Base-by-base conservation (phyloP, 192 early-diverging fungal genomes). In the Podochytrium sp. region DNA sequence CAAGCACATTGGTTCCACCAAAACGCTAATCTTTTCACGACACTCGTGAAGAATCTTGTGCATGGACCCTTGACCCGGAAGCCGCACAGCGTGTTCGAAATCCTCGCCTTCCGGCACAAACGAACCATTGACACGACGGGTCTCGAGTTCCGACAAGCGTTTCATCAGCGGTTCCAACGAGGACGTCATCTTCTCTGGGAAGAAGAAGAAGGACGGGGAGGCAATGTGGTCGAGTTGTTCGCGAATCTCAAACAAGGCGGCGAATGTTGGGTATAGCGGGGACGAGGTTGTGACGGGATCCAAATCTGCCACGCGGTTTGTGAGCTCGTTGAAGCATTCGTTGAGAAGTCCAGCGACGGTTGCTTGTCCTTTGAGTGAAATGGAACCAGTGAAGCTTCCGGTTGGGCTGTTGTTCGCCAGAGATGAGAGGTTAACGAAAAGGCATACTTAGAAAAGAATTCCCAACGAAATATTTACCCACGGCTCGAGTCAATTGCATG, bases 1-100 rank as follows among this genome's bases (percentile, higher is more conserved):
- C 41, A 67, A 25, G 32, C 38, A 59, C 7, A 76, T 34, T 3
- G 75, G 75, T 40, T 76, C 75, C 40, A 76, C 75, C 10, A 76
- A 14, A 3, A 47, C 20, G 30, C 41, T 76, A 27, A 76, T 51
- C 40, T 47, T 14, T 2, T 33, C 47, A 41, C 71, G 75, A 10
- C 52, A 57, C 25, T 70, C 47, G 30, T 63, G 53, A 20, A 76
- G 75, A 20, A 76, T 29, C 41, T 59, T 60, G 59, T 76, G 75
- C 39, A 76, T 32, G 3, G 35, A 33, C 3, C 55, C 66, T 34
- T 76, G 75, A 18, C 75, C 75, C 1, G 60, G 57, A 1, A 76
- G 47, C 41, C 60, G 58, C 5, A 68, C 66, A 12, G 75, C 75
- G 2, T n/a, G 23, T n/a, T 55, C 56, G 23, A 53, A 23, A 10